A percentile compares a stretch with the other conserved stretches of the same genome.
Evolutionary conservation across 176 grass and related monocot genomes (phyloP).

Genomic region (Alloteropsis semialata): DNA sequence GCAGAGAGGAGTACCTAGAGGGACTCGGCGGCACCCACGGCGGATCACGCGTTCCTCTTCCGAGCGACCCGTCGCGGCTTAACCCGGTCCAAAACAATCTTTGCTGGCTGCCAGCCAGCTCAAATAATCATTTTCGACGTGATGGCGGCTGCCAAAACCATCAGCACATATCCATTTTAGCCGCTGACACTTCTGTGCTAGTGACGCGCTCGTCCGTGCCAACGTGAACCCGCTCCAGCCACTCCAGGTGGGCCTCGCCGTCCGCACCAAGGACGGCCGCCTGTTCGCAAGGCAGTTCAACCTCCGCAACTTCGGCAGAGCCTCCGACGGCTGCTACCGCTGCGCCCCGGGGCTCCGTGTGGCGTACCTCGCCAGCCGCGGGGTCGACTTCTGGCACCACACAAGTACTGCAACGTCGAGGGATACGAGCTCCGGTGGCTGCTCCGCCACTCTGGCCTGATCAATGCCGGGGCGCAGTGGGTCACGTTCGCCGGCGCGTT

Average conservation of each 20-base stretch:
- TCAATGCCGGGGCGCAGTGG: neutral
- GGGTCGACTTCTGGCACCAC: neutral
- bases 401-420: too few species aligned
- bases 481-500: neutral
- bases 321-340: neutral
- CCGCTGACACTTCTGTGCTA: too few species aligned
- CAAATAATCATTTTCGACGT: too few species aligned
- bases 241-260: constrained; percentile 13
- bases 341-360: neutral
- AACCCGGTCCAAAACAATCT: too few species aligned
- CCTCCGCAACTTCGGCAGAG: neutral
- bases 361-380: neutral
- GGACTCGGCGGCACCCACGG: too few species aligned
- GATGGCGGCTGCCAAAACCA: too few species aligned
- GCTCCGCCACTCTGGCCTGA: neutral
- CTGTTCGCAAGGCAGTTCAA: neutral
- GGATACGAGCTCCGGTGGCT: neutral
- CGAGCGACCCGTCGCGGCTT: too few species aligned
- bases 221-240: neutral
- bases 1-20: too few species aligned
- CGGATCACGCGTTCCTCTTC: too few species aligned
- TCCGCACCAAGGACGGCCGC: neutral
- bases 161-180: too few species aligned
- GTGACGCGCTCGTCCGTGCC: neutral
- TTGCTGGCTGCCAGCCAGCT: too few species aligned